Base-by-base conservation (phyloP, 768 basidiomycete species). In the Zangia roseola region DNA sequence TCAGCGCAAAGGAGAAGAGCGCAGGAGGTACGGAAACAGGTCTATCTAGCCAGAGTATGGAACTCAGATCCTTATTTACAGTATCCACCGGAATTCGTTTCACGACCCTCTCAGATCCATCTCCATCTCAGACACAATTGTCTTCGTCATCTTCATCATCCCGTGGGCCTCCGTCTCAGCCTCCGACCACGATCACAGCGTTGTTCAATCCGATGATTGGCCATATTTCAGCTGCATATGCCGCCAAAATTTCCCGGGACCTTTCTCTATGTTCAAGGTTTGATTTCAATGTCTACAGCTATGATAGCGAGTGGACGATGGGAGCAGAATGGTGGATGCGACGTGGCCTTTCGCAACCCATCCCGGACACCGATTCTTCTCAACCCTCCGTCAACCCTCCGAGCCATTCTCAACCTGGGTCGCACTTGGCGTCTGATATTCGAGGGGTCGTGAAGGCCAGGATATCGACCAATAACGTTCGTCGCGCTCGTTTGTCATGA, bases 281-380 rank as follows among this genome's bases (percentile, higher is more conserved):
- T 63, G 93, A 97, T 64, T 93, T 97, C 71, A 98, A 98, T 61
- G 81, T 94, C 23, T 97, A 97, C 65, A 94, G 91, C 69, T 97
- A 93, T 67, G 92, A 95, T 57, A 94, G 91, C 67, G 94, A 97
- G 65, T 88, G 94, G 87, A 87, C 91, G 10, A 81, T 97, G 73
- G 95, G 95, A 3, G 87, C 89, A 1, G 94, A 97, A 66, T 97
- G 92, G 91, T 97, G 92, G 93, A 79, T 93, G 63, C 80, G 92
- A 19, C 79, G 83, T 20, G 71, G 76, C 5, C 70, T 68, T 17
- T 59, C 68, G 12, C 65, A 69, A 45, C 52, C 62, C 8, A 43
- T 44, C 26, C 47, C 50, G 13, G 57, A 64, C 13, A 37, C 33
- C 4, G 53, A 59, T 33, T 13, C 45, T 34, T 16, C 46, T 14